A percentile compares a stretch with the other conserved stretches of the same genome.
Evolutionary conservation across 495 filamentous ascomycete species (phyloP).

Genomic region (Penicillium antarcticum): DNA sequence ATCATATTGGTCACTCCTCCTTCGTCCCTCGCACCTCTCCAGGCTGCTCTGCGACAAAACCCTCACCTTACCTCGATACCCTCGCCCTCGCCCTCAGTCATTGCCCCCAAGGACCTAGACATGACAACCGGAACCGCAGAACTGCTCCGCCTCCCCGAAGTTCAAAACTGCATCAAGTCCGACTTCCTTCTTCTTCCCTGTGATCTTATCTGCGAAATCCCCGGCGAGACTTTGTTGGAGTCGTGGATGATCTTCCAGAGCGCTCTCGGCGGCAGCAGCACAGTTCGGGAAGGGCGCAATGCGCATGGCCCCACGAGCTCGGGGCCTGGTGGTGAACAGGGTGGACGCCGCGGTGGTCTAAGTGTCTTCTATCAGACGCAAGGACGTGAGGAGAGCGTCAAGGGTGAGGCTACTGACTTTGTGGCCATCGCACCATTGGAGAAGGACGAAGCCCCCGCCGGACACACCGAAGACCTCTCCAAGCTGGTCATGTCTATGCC

Average conservation of each 20-base stretch:
- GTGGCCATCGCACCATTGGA: conserved; percentile 67
- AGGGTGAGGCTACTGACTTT: conserved; percentile 91
- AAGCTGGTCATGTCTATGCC: conserved; percentile 72
- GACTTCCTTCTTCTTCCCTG: conserved; percentile 93
- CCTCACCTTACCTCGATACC: conserved; percentile 81
- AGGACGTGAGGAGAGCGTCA: conserved; percentile 63
- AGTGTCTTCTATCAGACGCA: conserved; percentile 88
- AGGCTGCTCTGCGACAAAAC: conserved; percentile 77
- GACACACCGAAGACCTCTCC: conserved; percentile 50
- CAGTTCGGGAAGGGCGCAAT: conserved; percentile 22
- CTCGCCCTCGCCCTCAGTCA: conserved; percentile 66
- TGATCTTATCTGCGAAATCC: conserved; percentile 88
- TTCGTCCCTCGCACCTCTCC: conserved; percentile 65
- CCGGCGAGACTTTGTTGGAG: conserved; percentile 74
- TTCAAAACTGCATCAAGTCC: conserved; percentile 65
- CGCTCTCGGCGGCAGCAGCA: conserved; percentile 51
- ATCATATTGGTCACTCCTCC: conserved; percentile 83
- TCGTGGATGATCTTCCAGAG: conserved; percentile 87
- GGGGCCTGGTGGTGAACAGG: conserved; percentile 49
- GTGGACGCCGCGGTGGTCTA: conserved; percentile 69
- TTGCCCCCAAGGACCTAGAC: conserved; percentile 68
- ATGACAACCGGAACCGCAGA: conserved; percentile 84
- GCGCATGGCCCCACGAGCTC: conserved; percentile 31
- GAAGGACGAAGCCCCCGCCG: conserved; percentile 41
- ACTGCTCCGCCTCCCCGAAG: conserved; percentile 76